Percentiles rank a stretch among this genome's conserved stretches.
phyloP scores from a whole-genome alignment of 768 basidiomycete genomes.

The Kwoniella sp. region DNA sequence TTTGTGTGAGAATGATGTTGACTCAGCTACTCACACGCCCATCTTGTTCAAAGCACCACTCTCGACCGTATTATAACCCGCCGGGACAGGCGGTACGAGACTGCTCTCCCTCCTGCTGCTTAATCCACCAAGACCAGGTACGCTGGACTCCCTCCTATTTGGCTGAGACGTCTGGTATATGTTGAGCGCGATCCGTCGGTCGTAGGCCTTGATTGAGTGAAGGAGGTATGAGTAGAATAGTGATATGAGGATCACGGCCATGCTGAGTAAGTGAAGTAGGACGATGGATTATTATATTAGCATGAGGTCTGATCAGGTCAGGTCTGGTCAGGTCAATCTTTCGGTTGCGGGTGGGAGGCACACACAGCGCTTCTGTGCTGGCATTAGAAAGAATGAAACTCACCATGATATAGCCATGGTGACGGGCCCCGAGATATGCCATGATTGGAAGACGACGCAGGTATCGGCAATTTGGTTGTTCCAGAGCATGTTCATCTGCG shows the following conservation, averaged over 20 bases:
- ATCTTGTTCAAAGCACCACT: slow-evolving; percentile 10
- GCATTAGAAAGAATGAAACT: slow-evolving; percentile 19
- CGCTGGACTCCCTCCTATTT: slow-evolving; percentile 12
- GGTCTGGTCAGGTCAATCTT: no score
- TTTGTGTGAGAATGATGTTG: no score
- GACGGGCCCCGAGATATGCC: slow-evolving; percentile 47
- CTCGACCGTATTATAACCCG: slow-evolving; percentile 25
- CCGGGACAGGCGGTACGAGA: slow-evolving; percentile 32
- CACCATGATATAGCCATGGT: slow-evolving; percentile 55
- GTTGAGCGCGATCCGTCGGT: slow-evolving; percentile 37
- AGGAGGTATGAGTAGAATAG: slow-evolving; percentile 45
- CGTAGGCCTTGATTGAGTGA: slow-evolving; percentile 35
- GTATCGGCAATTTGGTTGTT: slow-evolving; percentile 45
- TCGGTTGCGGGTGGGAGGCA: no score
- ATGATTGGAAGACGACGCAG: slow-evolving; percentile 54
- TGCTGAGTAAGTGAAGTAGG: slow-evolving; percentile 22
- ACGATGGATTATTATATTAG: no score
- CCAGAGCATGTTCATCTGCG: slow-evolving; percentile 55
- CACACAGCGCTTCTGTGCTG: no score
- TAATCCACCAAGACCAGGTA: neutral
- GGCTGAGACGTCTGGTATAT: slow-evolving; percentile 27
- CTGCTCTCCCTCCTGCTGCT: slow-evolving; percentile 30
- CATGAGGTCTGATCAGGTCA: no score
- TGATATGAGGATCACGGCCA: slow-evolving; percentile 45
- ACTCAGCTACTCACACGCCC: slow-evolving; percentile 29